Evolutionary conservation across 139 green algal genomes (phyloP).

Genomic region (Tetraselmis striata): DNA sequence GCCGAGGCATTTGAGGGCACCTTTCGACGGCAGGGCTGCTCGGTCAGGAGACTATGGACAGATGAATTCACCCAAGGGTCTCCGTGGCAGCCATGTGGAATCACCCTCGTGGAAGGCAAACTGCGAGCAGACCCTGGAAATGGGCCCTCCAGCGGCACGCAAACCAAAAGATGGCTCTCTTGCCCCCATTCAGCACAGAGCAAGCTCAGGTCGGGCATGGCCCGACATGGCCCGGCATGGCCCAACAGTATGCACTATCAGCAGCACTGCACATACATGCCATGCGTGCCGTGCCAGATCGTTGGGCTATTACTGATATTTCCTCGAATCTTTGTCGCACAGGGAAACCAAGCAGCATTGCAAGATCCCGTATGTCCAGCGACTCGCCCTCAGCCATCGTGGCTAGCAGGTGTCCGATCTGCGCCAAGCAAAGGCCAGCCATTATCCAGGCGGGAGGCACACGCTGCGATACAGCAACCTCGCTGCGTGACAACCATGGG

Average conservation of each 20-base stretch:
- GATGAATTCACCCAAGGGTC: not conserved
- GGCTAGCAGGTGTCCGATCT: not conserved
- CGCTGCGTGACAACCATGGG: not conserved
- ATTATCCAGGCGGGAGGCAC: not conserved
- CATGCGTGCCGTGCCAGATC: too few species aligned
- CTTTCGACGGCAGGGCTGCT: not conserved
- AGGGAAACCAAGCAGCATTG: too few species aligned
- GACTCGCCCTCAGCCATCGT: not conserved
- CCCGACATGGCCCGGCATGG: too few species aligned
- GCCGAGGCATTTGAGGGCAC: not conserved
- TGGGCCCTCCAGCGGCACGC: too few species aligned
- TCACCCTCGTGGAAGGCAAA: not conserved
- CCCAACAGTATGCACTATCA: too few species aligned
- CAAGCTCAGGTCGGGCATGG: too few species aligned
- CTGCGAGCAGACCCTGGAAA: not conserved
- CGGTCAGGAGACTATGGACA: not conserved
- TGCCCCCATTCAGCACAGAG: too few species aligned
- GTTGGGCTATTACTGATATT: too few species aligned
- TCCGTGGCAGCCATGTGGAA: not conserved
- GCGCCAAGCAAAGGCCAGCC: not conserved
- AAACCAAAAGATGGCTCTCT: too few species aligned
- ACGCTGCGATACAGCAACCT: not conserved
- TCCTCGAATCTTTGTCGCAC: too few species aligned
- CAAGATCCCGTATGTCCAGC: too few species aligned
- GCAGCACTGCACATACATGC: too few species aligned